Evolutionary conservation across 75 land plant species (phyloP).

Genomic region (Isoetes taiwanensis): DNA sequence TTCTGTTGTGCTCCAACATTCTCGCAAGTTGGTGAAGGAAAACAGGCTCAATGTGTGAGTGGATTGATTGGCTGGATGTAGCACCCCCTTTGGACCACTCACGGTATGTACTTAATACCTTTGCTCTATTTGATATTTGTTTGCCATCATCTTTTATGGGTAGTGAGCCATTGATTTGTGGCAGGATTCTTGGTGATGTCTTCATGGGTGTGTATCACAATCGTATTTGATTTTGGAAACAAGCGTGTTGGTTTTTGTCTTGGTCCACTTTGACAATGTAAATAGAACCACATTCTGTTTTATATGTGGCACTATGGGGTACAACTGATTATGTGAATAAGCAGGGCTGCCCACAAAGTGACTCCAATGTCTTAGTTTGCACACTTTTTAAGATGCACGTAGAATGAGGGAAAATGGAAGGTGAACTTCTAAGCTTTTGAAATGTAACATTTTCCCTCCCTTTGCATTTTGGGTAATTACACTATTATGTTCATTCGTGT

Average conservation of each 20-base stretch:
- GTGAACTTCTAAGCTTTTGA: too few species aligned
- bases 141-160: neutral
- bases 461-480: too few species aligned
- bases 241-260: constrained; percentile 5
- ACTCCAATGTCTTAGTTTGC: too few species aligned
- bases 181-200: constrained; percentile 7
- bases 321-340: too few species aligned
- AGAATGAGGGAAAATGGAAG: too few species aligned
- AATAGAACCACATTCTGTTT: too few species aligned
- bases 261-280: too few species aligned
- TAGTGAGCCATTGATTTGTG: neutral
- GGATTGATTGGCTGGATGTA: neutral
- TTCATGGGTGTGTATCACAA: constrained; percentile 6
- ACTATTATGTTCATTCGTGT: too few species aligned
- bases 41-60: constrained; percentile 1
- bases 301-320: too few species aligned
- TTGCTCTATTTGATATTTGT: neutral
- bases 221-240: constrained; percentile 7
- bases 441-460: too few species aligned
- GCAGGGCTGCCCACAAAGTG: too few species aligned
- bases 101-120: neutral
- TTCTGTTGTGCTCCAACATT: neutral
- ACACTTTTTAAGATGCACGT: too few species aligned
- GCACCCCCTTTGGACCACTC: neutral
- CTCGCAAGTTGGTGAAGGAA: neutral